phyloP scores from a whole-genome alignment of 169 alveolate genomes.

The Eimeria tenella region DNA sequence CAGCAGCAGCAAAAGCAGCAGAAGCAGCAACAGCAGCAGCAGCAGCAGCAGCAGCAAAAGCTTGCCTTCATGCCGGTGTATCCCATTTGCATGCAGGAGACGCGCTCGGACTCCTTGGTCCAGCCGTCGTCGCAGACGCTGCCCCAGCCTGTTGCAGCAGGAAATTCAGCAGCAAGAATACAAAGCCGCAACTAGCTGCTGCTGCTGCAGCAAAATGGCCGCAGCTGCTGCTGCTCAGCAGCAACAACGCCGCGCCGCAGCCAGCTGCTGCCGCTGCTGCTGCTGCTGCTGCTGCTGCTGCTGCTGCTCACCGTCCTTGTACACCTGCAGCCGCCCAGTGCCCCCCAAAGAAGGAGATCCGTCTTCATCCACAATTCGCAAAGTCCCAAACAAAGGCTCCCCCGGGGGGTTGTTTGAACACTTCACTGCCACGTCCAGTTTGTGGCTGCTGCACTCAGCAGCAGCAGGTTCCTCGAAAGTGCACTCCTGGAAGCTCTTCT shows the following conservation, averaged over 20 bases:
- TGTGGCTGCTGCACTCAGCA: slow-evolving; percentile 85
- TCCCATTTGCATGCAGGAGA: slow-evolving; percentile 92
- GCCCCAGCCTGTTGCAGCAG: slow-evolving; percentile 84
- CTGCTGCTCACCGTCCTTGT: slow-evolving; percentile 40
- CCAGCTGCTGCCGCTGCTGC: no score
- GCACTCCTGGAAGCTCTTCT: slow-evolving; percentile 85
- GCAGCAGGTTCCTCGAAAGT: slow-evolving; percentile 88
- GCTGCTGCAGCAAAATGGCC: neutral
- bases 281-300: neutral
- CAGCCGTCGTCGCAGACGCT: slow-evolving; percentile 91
- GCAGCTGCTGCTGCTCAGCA: no score
- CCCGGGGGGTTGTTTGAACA: slow-evolving; percentile 87
- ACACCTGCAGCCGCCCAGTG: slow-evolving; percentile 85
- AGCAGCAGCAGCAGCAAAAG: no score
- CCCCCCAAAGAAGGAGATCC: slow-evolving; percentile 84
- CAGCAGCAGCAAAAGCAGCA: no score
- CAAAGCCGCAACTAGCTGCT: neutral
- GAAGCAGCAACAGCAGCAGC: no score
- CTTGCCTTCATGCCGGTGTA: slow-evolving; percentile 79
- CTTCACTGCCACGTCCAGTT: slow-evolving; percentile 88
- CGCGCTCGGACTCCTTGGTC: slow-evolving; percentile 87
- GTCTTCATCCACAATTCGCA: slow-evolving; percentile 86
- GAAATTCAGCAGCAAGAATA: neutral
- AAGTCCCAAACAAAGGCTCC: slow-evolving; percentile 85
- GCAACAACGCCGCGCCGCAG: no score